These are phyloP conservation scores for Gastrolobium villosum DNA, from an alignment of 306 rosid species.

Conservation along the genomic window DNA sequence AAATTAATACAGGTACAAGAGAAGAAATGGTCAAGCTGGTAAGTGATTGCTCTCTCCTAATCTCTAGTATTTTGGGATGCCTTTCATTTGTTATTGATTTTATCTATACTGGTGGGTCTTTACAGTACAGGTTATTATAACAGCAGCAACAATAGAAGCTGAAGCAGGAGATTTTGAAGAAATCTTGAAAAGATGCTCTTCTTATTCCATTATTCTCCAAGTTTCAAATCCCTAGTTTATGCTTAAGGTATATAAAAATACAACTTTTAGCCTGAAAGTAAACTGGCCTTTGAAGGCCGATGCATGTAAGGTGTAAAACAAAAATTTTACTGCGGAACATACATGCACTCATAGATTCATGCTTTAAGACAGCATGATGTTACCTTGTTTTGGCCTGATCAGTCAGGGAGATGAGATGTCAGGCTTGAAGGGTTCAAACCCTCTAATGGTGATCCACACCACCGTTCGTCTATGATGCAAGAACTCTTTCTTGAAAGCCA, in stretches of 20 bases:
- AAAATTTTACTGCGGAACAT: too few species aligned
- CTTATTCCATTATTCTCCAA: slow-evolving; percentile 36
- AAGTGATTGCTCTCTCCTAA: slow-evolving; percentile 22
- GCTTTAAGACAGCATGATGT: too few species aligned
- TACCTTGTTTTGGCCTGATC: too few species aligned
- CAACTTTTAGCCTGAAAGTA: slow-evolving; percentile 17
- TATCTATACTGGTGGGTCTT: slow-evolving; percentile 24
- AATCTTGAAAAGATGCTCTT: slow-evolving; percentile 34
- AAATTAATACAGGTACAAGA: slow-evolving; percentile 19
- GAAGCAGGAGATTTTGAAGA: slow-evolving; percentile 47
- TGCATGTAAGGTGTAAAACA: too few species aligned
- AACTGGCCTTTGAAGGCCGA: too few species aligned
- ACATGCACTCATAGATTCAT: too few species aligned
- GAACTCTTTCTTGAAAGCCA: too few species aligned
- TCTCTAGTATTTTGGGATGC: slow-evolving; percentile 27
- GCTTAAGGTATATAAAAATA: slow-evolving; percentile 41
- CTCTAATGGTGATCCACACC: too few species aligned
- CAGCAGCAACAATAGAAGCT: neutral
- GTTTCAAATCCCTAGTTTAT: slow-evolving; percentile 42
- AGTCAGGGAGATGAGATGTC: too few species aligned
- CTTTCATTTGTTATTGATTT: slow-evolving; percentile 36
- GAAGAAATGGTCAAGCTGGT: slow-evolving; percentile 48
- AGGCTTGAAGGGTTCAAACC: too few species aligned
- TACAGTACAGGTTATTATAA: slow-evolving; percentile 37
- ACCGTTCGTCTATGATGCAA: too few species aligned